Percentiles rank a stretch among this genome's conserved stretches.
phyloP scores from a whole-genome alignment of 352 stramenopile species.

The Elongisporangium undulatum region DNA sequence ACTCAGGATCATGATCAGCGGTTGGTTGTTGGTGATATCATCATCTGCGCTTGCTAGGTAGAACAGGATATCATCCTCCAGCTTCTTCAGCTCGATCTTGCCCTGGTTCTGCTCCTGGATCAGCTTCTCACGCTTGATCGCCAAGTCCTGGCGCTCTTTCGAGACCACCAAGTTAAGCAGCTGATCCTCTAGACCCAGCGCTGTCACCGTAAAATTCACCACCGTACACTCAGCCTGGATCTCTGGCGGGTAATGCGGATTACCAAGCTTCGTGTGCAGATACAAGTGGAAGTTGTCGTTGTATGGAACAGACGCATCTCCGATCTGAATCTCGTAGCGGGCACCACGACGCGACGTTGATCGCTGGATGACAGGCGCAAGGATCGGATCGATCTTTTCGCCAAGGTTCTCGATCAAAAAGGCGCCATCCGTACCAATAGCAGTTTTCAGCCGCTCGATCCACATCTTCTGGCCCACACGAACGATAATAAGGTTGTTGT shows the following conservation, averaged over 20 bases:
- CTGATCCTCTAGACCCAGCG: conserved; percentile 91
- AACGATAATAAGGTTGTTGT: conserved; percentile 92
- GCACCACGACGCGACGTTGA: conserved; percentile 91
- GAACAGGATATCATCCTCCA: conserved; percentile 94
- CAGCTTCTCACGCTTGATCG: conserved; percentile 85
- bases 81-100: conserved; percentile 95
- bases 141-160: conserved; percentile 87
- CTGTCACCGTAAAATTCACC: conserved; percentile 95
- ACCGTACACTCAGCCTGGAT: conserved; percentile 95
- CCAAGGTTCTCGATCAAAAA: conserved; percentile 95
- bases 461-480: conserved; percentile 93
- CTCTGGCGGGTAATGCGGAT: conserved; percentile 93
- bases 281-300: conserved; percentile 93
- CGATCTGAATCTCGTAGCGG: conserved; percentile 93
- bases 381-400: conserved; percentile 93
- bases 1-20: conserved; percentile 94
- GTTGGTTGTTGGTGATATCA: conserved; percentile 97
- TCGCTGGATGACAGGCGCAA: conserved; percentile 92
- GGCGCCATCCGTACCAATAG: conserved; percentile 90
- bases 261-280: conserved; percentile 93
- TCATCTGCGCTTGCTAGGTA: conserved; percentile 94
- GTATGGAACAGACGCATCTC: conserved; percentile 92
- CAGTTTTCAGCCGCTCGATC: conserved; percentile 91
- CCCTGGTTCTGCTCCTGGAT: conserved; percentile 95
- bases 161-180: conserved; percentile 90